These are phyloP conservation scores for Cutaneotrichosporon dermatis DNA, from an alignment of 1,284 basidiomycete species.

Conservation along the genomic window DNA sequence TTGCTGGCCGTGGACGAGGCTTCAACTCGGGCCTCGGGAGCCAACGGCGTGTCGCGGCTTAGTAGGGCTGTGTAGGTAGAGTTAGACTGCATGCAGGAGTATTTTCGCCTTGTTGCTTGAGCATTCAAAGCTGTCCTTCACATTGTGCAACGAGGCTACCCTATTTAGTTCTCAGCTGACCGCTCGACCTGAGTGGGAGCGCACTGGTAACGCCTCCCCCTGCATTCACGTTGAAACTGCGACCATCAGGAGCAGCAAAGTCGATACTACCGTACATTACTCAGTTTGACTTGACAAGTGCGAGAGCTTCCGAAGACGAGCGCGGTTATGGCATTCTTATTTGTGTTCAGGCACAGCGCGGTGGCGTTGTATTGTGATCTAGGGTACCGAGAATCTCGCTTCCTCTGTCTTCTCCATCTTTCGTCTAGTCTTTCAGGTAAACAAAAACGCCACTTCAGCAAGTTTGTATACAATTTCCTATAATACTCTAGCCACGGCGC, in stretches of 20 bases:
- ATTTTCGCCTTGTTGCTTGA: conserved; percentile 17
- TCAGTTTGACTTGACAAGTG: too few species aligned
- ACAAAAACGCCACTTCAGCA: neutral
- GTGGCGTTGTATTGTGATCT: neutral
- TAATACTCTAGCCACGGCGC: too few species aligned
- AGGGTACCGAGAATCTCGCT: neutral
- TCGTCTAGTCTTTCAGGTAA: neutral
- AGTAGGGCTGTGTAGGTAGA: conserved; percentile 2
- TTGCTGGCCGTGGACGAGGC: conserved; percentile 37
- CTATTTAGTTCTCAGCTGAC: too few species aligned
- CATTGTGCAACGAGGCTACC: neutral
- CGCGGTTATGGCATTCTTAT: neutral
- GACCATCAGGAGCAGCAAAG: neutral
- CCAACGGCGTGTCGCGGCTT: conserved; percentile 27
- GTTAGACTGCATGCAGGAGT: conserved; percentile 3
- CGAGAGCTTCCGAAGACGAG: too few species aligned
- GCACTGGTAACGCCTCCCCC: too few species aligned
- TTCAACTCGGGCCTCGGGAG: conserved; percentile 34
- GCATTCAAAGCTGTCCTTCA: neutral
- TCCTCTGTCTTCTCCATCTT: neutral
- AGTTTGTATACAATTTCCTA: too few species aligned
- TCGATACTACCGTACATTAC: too few species aligned
- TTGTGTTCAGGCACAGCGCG: neutral
- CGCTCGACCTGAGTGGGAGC: too few species aligned
- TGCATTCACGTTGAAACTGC: too few species aligned